These are phyloP conservation scores for Pseudogymnoascus sp. DNA, from an alignment of 2,329 filamentous ascomycete genomes.

Conservation along the genomic window DNA sequence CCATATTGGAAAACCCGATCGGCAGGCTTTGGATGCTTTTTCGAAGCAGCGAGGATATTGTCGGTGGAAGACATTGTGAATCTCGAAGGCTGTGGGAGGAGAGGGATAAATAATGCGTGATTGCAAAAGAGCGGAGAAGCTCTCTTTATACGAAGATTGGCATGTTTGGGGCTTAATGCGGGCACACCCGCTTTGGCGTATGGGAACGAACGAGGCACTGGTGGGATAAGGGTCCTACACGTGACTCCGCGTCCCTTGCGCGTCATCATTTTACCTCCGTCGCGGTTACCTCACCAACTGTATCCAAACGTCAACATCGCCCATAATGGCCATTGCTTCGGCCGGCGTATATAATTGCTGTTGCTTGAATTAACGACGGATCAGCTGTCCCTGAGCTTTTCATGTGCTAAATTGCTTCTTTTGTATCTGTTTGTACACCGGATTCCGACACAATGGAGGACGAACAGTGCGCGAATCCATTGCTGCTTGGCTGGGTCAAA, in stretches of 20 bases:
- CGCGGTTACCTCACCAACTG: neutral
- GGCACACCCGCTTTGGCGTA: constrained; percentile 5
- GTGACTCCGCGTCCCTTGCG: neutral
- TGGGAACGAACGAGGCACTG: neutral
- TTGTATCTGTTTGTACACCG: neutral
- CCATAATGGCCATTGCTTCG: neutral
- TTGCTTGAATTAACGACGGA: neutral
- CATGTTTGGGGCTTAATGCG: constrained; percentile 6
- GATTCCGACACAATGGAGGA: neutral
- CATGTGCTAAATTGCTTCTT: neutral
- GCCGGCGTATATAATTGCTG: neutral
- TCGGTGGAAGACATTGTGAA: constrained; percentile 37
- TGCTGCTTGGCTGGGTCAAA: constrained; percentile 65
- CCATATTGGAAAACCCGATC: constrained; percentile 56
- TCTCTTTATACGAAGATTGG: constrained; percentile 8
- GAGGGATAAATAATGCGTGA: neutral
- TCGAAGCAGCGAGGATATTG: constrained; percentile 51
- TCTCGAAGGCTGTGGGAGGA: constrained; percentile 5
- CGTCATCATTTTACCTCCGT: neutral
- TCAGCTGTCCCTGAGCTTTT: neutral
- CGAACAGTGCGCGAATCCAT: constrained; percentile 46
- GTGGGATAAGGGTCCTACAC: neutral
- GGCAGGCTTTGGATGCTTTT: constrained; percentile 50
- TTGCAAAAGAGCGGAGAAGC: constrained; percentile 6
- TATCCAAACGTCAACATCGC: neutral